Evolutionary conservation across 345 rosid genomes (phyloP), one percentile per base, ranked within the genome.

Genomic region (Citrus trifoliata): DNA sequence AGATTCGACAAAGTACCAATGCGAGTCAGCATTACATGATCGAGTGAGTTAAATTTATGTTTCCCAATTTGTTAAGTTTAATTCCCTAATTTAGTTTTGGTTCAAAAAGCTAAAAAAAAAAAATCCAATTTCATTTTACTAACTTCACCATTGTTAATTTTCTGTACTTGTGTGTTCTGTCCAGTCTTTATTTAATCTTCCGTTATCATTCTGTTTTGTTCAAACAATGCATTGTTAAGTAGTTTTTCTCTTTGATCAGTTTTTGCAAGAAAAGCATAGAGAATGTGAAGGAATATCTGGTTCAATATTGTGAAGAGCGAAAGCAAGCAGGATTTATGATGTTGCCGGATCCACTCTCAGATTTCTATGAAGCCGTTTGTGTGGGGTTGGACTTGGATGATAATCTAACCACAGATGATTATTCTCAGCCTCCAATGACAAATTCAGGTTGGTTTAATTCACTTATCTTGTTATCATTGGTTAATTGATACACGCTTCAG

Each of bases 341-440:
- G 85, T 10, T 84, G 9, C 85, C 78, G 21, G 95, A 92, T 78
- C 90, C 90, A 3, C 88, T 80, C 30, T 81, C 90, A 27, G 7
- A n/a, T 22, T 92, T 86, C 82, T 90, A 86, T 51, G 84, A 85
- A 71, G 78, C 85, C 62, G 21, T 92, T 3, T 82, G 87, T 51
- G 83, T 82, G 0, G 90, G 91, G 53, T 35, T 82, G 16, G 82
- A 67, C 10, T 70, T 81, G 81, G 83, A 73, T 14, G 79, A 70
- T 5, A 67, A 35, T 53, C 10, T 71, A 40, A 60, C 35, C 1
- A 59, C 40, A 0, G 81, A 82, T 46, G 78, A 82, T 33, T 56
- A 37, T 40, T 13, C 10, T 19, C 77, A 80, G 16, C 78, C 83
- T 27, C 74, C 82, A 19, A 71, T 76, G 24, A 1, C 69, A 13